Evolutionary conservation across 441 rosid genomes (phyloP), one percentile per base, ranked within the genome.

Genomic region (Euphorbia celastroides): DNA sequence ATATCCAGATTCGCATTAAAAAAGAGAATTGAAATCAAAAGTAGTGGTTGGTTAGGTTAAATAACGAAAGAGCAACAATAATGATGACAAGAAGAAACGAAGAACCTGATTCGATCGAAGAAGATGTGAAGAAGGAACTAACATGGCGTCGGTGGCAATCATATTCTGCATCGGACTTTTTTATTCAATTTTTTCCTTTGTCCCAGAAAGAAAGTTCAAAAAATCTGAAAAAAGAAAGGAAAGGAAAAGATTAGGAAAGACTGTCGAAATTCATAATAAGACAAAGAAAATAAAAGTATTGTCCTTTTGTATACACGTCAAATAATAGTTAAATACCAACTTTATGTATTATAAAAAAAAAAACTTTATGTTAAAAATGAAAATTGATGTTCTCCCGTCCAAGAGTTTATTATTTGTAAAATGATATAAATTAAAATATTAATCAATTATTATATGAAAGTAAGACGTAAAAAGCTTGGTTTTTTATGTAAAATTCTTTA

Each of bases 21-120:
- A 41, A 38, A 1, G 3, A 70, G 34, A 10, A 14, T 3, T 19
- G 16, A 6, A 1, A 30, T 6, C 26, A 34, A 34, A 34, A 34
- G 5, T 34, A 34, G 5, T 34, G 9, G 38, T 34, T 34, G 38
- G 9, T 34, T 34, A 34, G 38, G 38, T 34, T 34, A 3, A 34
- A 22, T 55, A 55, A 0, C 25, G 14, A 55, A 32, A 64, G 4
- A 30, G 36, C 5, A 34, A 32, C 9, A 32, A 34, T 0, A 52
- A 64, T 2, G 17, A 22, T 23, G 25, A 60, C 10, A 23, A 17
- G 30, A 62, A 62, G 28, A 62, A 27, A 13, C 3, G 36, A 38
- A 32, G 62, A 67, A 80, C 88, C 84, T 77, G 75, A 73, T 66
- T 65, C 69, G 81, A 77, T 75, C 80, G 34, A 44, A 52, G 66